These are phyloP conservation scores for Amylocarpus encephaloides DNA, from an alignment of 2,329 filamentous ascomycete species.

Conservation along the genomic window DNA sequence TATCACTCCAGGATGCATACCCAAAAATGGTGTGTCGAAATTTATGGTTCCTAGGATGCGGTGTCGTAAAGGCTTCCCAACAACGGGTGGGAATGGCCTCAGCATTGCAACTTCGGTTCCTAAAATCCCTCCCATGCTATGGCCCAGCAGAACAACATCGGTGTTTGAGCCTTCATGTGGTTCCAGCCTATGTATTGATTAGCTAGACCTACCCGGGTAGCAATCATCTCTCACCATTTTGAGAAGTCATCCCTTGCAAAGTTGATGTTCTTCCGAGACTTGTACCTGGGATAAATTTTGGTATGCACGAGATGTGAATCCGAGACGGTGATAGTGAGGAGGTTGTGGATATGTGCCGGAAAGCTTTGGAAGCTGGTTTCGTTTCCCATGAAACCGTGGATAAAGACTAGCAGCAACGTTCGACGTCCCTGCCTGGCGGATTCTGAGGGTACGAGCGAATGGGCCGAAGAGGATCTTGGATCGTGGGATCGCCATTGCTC, in stretches of 20 bases:
- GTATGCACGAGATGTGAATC: slow-evolving; percentile 78
- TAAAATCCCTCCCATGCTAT: slow-evolving; percentile 84
- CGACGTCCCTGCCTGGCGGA: slow-evolving; percentile 36
- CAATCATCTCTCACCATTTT: slow-evolving; percentile 48
- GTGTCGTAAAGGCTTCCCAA: slow-evolving; percentile 52
- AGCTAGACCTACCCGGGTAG: slow-evolving; percentile 10
- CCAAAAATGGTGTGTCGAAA: slow-evolving; percentile 80
- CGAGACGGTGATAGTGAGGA: slow-evolving; percentile 58
- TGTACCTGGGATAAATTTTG: slow-evolving; percentile 78
- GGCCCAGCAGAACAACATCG: slow-evolving; percentile 77
- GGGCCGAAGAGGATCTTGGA: slow-evolving; percentile 31
- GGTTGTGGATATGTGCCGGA: slow-evolving; percentile 76
- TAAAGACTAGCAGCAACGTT: slow-evolving; percentile 67
- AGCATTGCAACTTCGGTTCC: slow-evolving; percentile 72
- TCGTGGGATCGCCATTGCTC: slow-evolving; percentile 31
- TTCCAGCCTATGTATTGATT: slow-evolving; percentile 46
- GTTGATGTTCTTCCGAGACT: slow-evolving; percentile 64
- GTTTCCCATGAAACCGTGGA: slow-evolving; percentile 87
- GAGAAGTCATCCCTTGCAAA: slow-evolving; percentile 79
- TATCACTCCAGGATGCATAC: slow-evolving; percentile 82
- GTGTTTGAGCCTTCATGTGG: slow-evolving; percentile 69
- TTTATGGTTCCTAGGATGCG: slow-evolving; percentile 73
- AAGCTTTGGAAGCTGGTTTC: slow-evolving; percentile 84
- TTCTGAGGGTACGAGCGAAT: slow-evolving; percentile 29
- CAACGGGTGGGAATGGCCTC: slow-evolving; percentile 19